Percentiles rank a stretch among this genome's conserved stretches.
phyloP scores from a whole-genome alignment of 2,329 filamentous ascomycete genomes.

The Anisogramma anomala region DNA sequence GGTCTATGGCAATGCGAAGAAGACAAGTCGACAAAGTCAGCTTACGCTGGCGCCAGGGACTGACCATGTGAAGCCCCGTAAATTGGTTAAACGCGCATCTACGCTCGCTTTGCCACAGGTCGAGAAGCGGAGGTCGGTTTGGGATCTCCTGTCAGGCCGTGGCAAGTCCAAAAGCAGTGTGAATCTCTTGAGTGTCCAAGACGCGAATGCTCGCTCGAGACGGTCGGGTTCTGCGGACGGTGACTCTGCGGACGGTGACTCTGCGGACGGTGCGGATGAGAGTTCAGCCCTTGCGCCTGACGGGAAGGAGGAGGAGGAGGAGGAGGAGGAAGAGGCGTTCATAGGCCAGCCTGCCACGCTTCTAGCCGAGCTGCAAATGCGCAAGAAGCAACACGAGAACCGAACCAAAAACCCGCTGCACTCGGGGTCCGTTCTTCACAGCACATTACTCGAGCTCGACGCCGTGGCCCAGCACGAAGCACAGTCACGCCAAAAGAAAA shows the following conservation, averaged over 20 bases:
- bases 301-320: conserved; percentile 24
- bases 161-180: conserved; percentile 13
- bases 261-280: conserved; percentile 14
- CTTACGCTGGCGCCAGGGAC: conserved; percentile 3
- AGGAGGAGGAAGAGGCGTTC: conserved; percentile 39
- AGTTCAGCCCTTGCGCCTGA: conserved; percentile 18
- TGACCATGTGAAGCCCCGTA: conserved; percentile 13
- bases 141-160: conserved; percentile 18
- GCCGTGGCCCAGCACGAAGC: conserved; percentile 78
- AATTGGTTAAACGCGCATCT: conserved; percentile 18
- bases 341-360: conserved; percentile 76
- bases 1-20: conserved; percentile 55
- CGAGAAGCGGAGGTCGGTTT: conserved; percentile 15
- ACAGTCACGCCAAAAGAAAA: conserved; percentile 59
- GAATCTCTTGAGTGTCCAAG: conserved; percentile 11
- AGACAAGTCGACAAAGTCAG: conserved; percentile 28
- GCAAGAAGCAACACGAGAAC: conserved; percentile 77
- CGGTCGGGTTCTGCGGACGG: conserved; percentile 10
- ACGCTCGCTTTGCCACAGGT: conserved; percentile 13
- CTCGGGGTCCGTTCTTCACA: conserved; percentile 68
- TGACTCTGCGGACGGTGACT: conserved; percentile 15
- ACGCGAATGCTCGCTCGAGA: conserved; percentile 14
- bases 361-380: conserved; percentile 79
- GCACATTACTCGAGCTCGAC: conserved; percentile 81
- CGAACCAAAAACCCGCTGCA: conserved; percentile 56